Base-by-base conservation (phyloP, 257 asterid genomes). In the Petrea volubilis region DNA sequence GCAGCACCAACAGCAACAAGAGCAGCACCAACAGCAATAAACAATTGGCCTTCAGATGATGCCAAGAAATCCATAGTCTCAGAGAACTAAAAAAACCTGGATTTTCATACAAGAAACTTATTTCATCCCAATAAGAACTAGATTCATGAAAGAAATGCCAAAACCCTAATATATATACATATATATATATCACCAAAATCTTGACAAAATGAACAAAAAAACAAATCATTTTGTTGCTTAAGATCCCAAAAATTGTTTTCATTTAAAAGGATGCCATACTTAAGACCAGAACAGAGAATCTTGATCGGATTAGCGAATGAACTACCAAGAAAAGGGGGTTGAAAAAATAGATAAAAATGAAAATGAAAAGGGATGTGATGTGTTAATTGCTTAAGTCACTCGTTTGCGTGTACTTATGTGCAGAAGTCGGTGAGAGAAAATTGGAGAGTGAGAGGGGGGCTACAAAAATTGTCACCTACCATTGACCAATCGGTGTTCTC, bases 1-100 rank as follows among this genome's bases (percentile, higher is more conserved):
- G 88, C 89, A 66, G 87, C 91, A 50, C 90, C 96, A 74, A 80
- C 92, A 66, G 86, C 94, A 72, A 81, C 81, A 52, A 89, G 83
- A 53, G 88, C 74, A 53, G 86, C 94, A 67, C 88, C 80, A 64
- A 81, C 87, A 28, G 81, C 86, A 61, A 84, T 60, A 57, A 73
- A 51, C 62, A 92, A 74, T 64, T 90, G 94, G 44, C 89, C 87
- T 79, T 90, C 93, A 15, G 92, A 41, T 34, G 89, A 67, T 73
- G 85, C 88, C 80, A 84, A 66, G 77, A 86, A 85, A 70, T 84
- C 91, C 96, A 92, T 86, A 41, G 58, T 46, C 28, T 68, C 78
- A 59, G 47, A 66, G 28, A 11, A 24, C 56, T 53, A 72, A 17
- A 66, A 34, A 28, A 55, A 77, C 89, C 78, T 70, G 29, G 9